A percentile compares a stretch with the other conserved stretches of the same genome.
phyloP scores from a whole-genome alignment of 2,329 filamentous ascomycete species.

The Fusarium algeriense region DNA sequence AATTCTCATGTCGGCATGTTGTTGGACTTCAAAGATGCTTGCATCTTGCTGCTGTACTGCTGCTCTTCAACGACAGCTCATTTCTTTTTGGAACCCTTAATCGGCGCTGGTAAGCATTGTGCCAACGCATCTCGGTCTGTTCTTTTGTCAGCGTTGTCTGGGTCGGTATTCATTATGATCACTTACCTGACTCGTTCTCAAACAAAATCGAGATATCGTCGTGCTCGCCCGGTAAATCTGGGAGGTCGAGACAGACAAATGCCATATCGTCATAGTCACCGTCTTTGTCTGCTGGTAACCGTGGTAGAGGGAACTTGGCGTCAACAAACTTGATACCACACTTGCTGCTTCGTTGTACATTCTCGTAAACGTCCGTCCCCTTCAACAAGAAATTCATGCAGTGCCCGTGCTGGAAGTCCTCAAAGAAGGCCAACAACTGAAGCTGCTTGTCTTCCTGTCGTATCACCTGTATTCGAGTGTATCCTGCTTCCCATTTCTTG shows the following conservation, averaged over 20 bases:
- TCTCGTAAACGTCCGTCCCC: slow-evolving; percentile 85
- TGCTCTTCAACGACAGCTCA: slow-evolving; percentile 31
- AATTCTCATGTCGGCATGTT: slow-evolving; percentile 29
- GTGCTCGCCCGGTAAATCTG: slow-evolving; percentile 91
- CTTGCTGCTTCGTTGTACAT: slow-evolving; percentile 72
- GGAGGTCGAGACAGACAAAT: slow-evolving; percentile 87
- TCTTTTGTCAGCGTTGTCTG: slow-evolving; percentile 36
- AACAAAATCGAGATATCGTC: slow-evolving; percentile 91
- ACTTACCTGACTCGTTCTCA: slow-evolving; percentile 80
- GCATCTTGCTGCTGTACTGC: slow-evolving; percentile 18
- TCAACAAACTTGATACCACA: slow-evolving; percentile 84
- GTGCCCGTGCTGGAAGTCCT: slow-evolving; percentile 86
- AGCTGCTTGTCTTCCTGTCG: slow-evolving; percentile 75
- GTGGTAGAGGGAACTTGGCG: slow-evolving; percentile 89
- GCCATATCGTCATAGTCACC: slow-evolving; percentile 70
- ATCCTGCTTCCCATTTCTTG: slow-evolving; percentile 92
- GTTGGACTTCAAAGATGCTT: slow-evolving; percentile 7
- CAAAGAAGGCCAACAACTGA: slow-evolving; percentile 88
- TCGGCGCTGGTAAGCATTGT: slow-evolving; percentile 66
- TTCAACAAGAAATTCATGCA: slow-evolving; percentile 92
- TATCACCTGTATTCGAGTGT: slow-evolving; percentile 83
- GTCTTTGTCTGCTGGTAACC: slow-evolving; percentile 64
- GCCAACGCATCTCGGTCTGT: slow-evolving; percentile 67
- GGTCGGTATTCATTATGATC: not conserved
- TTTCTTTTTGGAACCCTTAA: slow-evolving; percentile 61